phyloP scores from a whole-genome alignment of 2,329 filamentous ascomycete species.

The Eurotiales sp. region DNA sequence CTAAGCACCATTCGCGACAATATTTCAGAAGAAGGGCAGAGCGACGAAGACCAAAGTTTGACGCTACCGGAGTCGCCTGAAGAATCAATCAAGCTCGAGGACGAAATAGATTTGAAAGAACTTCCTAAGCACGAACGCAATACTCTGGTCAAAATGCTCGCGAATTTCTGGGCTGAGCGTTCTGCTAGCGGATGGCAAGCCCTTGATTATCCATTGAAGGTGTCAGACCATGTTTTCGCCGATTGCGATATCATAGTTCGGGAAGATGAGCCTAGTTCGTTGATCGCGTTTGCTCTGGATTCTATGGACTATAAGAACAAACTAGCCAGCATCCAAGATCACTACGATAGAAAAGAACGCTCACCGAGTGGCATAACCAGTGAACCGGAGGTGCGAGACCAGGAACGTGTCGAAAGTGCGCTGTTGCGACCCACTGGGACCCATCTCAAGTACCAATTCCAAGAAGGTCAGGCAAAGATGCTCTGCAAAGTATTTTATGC shows the following conservation, averaged over 20 bases:
- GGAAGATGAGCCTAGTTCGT: conserved; percentile 93
- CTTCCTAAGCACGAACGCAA: conserved; percentile 90
- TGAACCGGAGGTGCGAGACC: conserved; percentile 47
- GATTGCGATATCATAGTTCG: conserved; percentile 96
- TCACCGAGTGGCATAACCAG: conserved; percentile 23
- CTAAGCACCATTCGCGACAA: conserved; percentile 47
- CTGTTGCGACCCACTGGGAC: conserved; percentile 81
- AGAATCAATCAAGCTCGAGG: conserved; percentile 49
- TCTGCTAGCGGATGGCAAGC: conserved; percentile 92
- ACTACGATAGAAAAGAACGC: conserved; percentile 30
- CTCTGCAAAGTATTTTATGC: conserved; percentile 98
- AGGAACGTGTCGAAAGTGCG: conserved; percentile 78
- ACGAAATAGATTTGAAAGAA: conserved; percentile 62
- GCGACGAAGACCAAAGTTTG: conserved; percentile 73
- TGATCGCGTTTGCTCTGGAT: conserved; percentile 88
- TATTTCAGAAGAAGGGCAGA: conserved; percentile 62
- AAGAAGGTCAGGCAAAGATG: conserved; percentile 88
- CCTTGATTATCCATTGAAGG: conserved; percentile 84
- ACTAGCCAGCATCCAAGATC: conserved; percentile 52
- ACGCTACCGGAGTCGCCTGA: conserved; percentile 55
- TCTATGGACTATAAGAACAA: conserved; percentile 84
- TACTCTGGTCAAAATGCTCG: conserved; percentile 90
- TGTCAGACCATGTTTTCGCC: conserved; percentile 90
- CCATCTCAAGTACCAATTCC: conserved; percentile 94
- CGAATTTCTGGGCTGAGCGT: conserved; percentile 97